A percentile compares a stretch with the other conserved stretches of the same genome.
These are phyloP conservation scores for Clathrospora elynae DNA, from an alignment of 2,329 filamentous ascomycete genomes.

Conservation along the genomic window DNA sequence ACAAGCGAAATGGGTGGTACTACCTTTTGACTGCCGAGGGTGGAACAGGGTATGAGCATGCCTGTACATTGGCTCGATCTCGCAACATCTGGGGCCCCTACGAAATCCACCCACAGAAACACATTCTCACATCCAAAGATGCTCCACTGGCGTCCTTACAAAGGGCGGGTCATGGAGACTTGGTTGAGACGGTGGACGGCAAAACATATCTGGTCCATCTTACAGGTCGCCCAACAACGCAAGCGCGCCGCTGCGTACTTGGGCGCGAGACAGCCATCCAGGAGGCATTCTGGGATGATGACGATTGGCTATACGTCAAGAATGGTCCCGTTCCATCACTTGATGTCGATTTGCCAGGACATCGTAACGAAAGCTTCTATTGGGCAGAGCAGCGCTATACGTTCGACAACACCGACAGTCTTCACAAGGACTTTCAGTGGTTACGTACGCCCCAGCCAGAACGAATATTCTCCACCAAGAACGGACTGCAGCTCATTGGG, in stretches of 20 bases:
- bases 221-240: conserved; percentile 42
- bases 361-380: conserved; percentile 38
- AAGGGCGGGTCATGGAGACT: conserved; percentile 46
- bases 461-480: conserved; percentile 54
- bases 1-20: conserved; percentile 45
- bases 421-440: conserved; percentile 62
- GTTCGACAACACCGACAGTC: conserved; percentile 52
- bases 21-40: conserved; percentile 47
- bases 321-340: conserved; percentile 57
- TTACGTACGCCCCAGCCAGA: conserved; percentile 60
- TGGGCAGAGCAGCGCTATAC: conserved; percentile 54
- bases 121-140: conserved; percentile 50
- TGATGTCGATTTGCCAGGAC: conserved; percentile 37
- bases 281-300: conserved; percentile 63
- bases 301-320: conserved; percentile 68
- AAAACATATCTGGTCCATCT: conserved; percentile 45
- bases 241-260: conserved; percentile 42
- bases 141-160: conserved; percentile 42
- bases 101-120: conserved; percentile 48
- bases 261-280: conserved; percentile 56
- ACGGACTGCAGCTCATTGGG: conserved; percentile 59
- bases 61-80: conserved; percentile 48
- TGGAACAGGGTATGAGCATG: conserved; percentile 50
- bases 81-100: conserved; percentile 51
- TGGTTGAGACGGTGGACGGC: conserved; percentile 43